Percentiles rank a stretch among this genome's conserved stretches.
Evolutionary conservation across 306 rosid species (phyloP).

Genomic region (Prunus kanzakura): DNA sequence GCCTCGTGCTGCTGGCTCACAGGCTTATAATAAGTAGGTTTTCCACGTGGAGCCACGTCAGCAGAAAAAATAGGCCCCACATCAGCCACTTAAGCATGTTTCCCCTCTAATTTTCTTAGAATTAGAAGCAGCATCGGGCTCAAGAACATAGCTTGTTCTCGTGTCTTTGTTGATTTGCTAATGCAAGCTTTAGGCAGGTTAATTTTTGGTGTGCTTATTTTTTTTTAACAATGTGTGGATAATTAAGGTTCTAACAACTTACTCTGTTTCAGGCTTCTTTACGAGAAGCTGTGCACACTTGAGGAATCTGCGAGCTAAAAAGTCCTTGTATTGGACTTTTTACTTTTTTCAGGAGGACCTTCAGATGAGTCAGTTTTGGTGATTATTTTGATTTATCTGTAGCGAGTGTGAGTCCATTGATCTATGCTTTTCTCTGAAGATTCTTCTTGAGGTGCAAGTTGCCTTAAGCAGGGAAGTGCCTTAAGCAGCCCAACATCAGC

Average conservation of each 20-base stretch:
- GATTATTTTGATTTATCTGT: slow-evolving; percentile 19
- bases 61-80: too few species aligned
- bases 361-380: slow-evolving; percentile 11
- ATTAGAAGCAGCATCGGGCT: too few species aligned
- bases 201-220: too few species aligned
- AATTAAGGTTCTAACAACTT: slow-evolving; percentile 6
- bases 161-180: too few species aligned
- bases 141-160: too few species aligned
- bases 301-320: slow-evolving; percentile 54
- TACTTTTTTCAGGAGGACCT: slow-evolving; percentile 2
- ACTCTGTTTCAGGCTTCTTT: slow-evolving; percentile 60
- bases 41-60: too few species aligned
- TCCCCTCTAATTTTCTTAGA: too few species aligned
- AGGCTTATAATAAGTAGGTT: too few species aligned
- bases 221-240: not conserved
- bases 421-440: slow-evolving; percentile 49
- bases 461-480: slow-evolving; percentile 31
- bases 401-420: slow-evolving; percentile 24
- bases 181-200: too few species aligned
- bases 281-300: slow-evolving; percentile 53
- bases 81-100: too few species aligned
- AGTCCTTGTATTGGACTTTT: slow-evolving; percentile 37
- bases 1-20: too few species aligned
- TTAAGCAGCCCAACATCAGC: slow-evolving; percentile 48
- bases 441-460: slow-evolving; percentile 68